These are phyloP conservation scores for Epichloe hybrida DNA, from an alignment of 2,329 filamentous ascomycete genomes.

Conservation along the genomic window DNA sequence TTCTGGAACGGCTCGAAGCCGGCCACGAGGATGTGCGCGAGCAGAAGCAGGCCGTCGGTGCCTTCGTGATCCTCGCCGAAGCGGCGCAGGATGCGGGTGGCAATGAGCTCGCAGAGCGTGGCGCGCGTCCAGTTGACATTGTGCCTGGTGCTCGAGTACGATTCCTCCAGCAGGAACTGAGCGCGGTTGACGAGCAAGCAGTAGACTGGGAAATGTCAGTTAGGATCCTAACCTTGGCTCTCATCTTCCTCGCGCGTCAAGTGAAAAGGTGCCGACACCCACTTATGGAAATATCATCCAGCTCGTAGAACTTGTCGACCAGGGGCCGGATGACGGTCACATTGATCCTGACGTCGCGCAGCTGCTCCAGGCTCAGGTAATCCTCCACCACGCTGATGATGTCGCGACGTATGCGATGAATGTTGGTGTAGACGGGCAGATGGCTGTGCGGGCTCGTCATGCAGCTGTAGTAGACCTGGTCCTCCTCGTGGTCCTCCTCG, in stretches of 20 bases:
- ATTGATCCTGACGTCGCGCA: constrained; percentile 72
- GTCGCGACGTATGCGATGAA: constrained; percentile 56
- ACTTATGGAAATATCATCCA: constrained; percentile 68
- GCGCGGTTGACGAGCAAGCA: constrained; percentile 71
- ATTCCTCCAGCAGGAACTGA: constrained; percentile 67
- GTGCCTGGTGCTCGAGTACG: constrained; percentile 61
- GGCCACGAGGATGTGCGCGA: constrained; percentile 69
- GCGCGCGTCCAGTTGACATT: constrained; percentile 71
- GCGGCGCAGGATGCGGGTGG: constrained; percentile 61
- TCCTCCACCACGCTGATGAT: constrained; percentile 50
- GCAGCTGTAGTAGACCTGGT: constrained; percentile 39
- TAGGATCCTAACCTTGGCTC: not conserved
- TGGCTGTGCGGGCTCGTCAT: constrained; percentile 44
- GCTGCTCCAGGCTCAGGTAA: constrained; percentile 56
- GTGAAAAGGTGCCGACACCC: constrained; percentile 11
- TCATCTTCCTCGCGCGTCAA: not conserved
- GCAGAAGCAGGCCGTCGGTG: constrained; percentile 53
- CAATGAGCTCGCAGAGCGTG: constrained; percentile 67
- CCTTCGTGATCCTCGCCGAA: constrained; percentile 69
- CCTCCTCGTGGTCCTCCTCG: constrained; percentile 1
- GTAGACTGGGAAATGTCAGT: constrained; percentile 42
- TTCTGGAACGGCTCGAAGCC: constrained; percentile 81
- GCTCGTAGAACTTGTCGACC: constrained; percentile 71
- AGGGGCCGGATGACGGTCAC: constrained; percentile 65
- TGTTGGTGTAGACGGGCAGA: constrained; percentile 63